Evolutionary conservation across 345 rosid species (phyloP), one percentile per base, ranked within the genome.

Genomic region (Corchorus olitorius): DNA sequence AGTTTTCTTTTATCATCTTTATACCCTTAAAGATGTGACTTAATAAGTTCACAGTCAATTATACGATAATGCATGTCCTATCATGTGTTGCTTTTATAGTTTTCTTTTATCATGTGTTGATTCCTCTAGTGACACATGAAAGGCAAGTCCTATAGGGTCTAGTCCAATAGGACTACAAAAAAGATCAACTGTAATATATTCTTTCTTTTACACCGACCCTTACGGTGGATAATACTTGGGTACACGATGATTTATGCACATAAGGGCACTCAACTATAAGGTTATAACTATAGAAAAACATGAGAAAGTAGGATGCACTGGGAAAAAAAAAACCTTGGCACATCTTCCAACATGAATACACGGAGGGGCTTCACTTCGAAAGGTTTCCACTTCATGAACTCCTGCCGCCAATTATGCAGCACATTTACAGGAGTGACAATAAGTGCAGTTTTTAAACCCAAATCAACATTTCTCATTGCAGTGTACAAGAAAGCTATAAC

Each of bases 401-500:
- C 99, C 83, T 85, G 86, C 70, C 94, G 88, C 99, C 99, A 97
- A 81, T 97, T 97, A 82, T 97, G 98, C 84, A 97, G 91, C 86
- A 97, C 99, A 84, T 97, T 97, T 73, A 97, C 99, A 78, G 98
- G 99, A 34, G 93, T 89, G 73, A 97, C 99, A 52, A 97, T 94
- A 76, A 97, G 97, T 41, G 88, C 93, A 79, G 94, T 90, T 89
- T 88, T 90, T 46, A 97, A 85, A 65, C 98, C 98, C 88, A 97
- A 85, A 84, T 97, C 97, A 84, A 91, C 82, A 81, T 80, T 78
- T 87, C 94, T 93, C 98, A 94, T 92, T 74, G 99, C 98, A 72
- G 96, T 86, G 84, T 97, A 97, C 67, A 97, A 78, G 85, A 97
- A 97, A 75, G 99, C 97, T 87, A 97, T 94, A 83, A 97, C 99